A percentile compares a stretch with the other conserved stretches of the same genome.
phyloP scores from a whole-genome alignment of 768 basidiomycete species.

The Saitozyma podzolica region DNA sequence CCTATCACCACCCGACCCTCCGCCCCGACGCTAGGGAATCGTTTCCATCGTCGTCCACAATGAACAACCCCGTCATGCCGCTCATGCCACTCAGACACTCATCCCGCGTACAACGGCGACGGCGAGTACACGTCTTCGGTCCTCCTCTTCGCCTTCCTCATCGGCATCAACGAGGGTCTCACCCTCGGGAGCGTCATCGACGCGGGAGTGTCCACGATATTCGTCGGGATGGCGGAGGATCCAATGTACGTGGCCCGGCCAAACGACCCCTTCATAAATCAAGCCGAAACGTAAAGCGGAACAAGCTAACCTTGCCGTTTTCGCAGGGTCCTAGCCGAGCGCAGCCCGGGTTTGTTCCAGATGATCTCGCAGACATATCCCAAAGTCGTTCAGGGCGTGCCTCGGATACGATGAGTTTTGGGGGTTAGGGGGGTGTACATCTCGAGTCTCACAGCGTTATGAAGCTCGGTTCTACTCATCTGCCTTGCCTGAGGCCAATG shows the following conservation, averaged over 20 bases:
- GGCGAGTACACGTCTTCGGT: constrained; percentile 78
- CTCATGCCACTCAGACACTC: constrained; percentile 59
- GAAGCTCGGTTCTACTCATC: too few relatives aligned
- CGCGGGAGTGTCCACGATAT: constrained; percentile 86
- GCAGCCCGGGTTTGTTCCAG: constrained; percentile 72
- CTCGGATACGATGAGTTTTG: too few relatives aligned
- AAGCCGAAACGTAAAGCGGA: too few relatives aligned
- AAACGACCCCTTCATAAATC: too few relatives aligned
- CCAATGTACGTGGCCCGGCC: constrained; percentile 61
- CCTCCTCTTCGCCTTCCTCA: constrained; percentile 77
- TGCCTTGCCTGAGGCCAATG: too few relatives aligned
- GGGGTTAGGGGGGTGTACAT: too few relatives aligned
- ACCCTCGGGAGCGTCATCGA: constrained; percentile 55
- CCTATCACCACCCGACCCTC: too few relatives aligned
- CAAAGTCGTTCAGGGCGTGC: constrained; percentile 66
- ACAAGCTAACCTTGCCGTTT: too few relatives aligned
- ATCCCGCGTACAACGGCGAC: constrained; percentile 69
- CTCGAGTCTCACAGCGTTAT: too few relatives aligned
- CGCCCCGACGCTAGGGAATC: too few relatives aligned
- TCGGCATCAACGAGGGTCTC: constrained; percentile 60
- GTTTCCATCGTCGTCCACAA: too few relatives aligned
- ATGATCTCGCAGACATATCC: constrained; percentile 68
- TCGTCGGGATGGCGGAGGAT: constrained; percentile 82
- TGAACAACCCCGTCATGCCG: not conserved
- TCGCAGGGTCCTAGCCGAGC: constrained; percentile 61